A percentile compares a stretch with the other conserved stretches of the same genome.
phyloP scores from a whole-genome alignment of 179 eudicot genomes.

The Patellifolia procumbens region DNA sequence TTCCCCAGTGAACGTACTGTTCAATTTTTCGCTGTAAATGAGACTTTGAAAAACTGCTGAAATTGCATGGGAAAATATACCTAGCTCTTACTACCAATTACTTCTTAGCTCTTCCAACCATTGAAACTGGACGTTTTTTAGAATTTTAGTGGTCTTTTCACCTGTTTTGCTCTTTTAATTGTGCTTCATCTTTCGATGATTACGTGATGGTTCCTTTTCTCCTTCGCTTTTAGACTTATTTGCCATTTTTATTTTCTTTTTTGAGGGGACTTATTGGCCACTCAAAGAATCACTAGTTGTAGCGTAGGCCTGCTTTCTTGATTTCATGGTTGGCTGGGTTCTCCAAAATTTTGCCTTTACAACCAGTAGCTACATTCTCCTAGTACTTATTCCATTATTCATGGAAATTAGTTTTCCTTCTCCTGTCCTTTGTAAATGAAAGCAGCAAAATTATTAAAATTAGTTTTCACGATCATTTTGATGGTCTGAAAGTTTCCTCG shows the following conservation, averaged over 20 bases:
- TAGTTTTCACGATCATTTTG: background rate
- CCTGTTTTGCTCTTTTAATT: background rate
- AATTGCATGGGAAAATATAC: background rate
- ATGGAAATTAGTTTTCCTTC: background rate
- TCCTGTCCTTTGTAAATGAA: background rate
- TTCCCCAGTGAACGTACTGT: too few species aligned
- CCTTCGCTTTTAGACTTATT: background rate
- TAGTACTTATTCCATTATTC: background rate
- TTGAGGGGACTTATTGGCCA: too few species aligned
- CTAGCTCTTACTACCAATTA: too few species aligned
- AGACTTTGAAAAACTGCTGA: background rate
- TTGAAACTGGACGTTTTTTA: too few species aligned
- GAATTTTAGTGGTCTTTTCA: background rate
- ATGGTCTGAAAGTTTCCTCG: too few species aligned
- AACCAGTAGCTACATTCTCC: background rate
- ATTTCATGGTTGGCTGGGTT: background rate
- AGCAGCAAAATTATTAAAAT: background rate
- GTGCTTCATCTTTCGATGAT: background rate
- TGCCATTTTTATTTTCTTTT: too few species aligned
- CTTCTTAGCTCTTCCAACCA: too few species aligned
- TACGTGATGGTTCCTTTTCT: background rate
- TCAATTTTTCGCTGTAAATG: background rate
- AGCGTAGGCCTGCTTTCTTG: background rate
- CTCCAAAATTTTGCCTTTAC: background rate
- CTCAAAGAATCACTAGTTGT: background rate